These are phyloP conservation scores for Emmonsia crescens DNA, from an alignment of 2,329 filamentous ascomycete species.

Conservation along the genomic window DNA sequence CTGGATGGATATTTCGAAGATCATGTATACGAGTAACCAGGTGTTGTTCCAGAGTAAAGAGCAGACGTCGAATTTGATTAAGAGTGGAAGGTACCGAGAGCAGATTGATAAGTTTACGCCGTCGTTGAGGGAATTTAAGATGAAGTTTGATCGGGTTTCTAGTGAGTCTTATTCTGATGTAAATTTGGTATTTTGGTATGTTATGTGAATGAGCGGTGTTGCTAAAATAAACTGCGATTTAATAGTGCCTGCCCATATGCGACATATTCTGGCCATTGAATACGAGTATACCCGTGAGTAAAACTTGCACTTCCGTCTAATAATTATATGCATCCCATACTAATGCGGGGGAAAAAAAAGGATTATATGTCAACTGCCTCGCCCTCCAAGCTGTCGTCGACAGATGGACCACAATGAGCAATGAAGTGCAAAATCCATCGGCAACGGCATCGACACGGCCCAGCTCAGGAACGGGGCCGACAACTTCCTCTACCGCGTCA, in stretches of 20 bases:
- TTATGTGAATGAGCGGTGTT: background rate
- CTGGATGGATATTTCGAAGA: constrained; percentile 86
- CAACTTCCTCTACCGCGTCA: constrained; percentile 14
- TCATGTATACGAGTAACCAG: constrained; percentile 86
- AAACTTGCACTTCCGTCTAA: background rate
- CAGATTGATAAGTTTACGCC: constrained; percentile 73
- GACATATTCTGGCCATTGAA: constrained; percentile 79
- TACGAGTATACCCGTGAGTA: constrained; percentile 77
- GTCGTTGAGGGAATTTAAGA: constrained; percentile 66
- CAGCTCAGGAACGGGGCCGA: constrained; percentile 7
- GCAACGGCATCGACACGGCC: constrained; percentile 3
- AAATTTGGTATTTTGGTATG: background rate
- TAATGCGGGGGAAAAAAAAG: constrained; percentile 13
- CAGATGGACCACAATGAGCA: constrained; percentile 65
- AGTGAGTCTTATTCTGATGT: constrained; percentile 19
- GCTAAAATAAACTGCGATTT: constrained; percentile 17
- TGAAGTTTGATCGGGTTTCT: constrained; percentile 67
- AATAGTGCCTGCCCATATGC: constrained; percentile 46
- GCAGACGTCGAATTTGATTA: constrained; percentile 79
- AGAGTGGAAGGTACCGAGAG: constrained; percentile 71
- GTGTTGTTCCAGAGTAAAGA: constrained; percentile 77
- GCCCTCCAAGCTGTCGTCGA: constrained; percentile 92
- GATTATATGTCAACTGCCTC: constrained; percentile 81
- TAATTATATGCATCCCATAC: background rate
- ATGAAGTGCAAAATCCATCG: constrained; percentile 24